phyloP scores from a whole-genome alignment of 768 basidiomycete species.

The Kwoniella newhampshirensis region DNA sequence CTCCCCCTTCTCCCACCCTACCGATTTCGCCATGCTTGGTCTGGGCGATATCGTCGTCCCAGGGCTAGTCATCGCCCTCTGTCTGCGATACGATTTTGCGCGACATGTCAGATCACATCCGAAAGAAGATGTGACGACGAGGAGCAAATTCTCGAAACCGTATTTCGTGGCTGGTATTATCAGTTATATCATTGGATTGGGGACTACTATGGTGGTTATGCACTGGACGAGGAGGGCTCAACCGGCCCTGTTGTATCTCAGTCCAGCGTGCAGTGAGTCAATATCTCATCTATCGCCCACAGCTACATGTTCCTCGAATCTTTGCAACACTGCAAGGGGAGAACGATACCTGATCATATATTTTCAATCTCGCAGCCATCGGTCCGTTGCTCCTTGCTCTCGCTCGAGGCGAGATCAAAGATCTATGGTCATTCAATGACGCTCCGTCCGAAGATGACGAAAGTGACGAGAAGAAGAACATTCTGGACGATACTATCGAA shows the following conservation, averaged over 20 bases:
- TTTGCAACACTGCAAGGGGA: too few relatives aligned
- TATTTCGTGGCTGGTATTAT: slow-evolving; percentile 71
- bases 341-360: too few relatives aligned
- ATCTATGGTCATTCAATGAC: slow-evolving; percentile 74
- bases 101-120: slow-evolving; percentile 26
- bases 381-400: slow-evolving; percentile 65
- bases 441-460: slow-evolving; percentile 48
- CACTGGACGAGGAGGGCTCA: slow-evolving; percentile 73
- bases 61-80: slow-evolving; percentile 70
- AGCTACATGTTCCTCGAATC: too few relatives aligned
- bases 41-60: slow-evolving; percentile 71
- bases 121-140: slow-evolving; percentile 37
- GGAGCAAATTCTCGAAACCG: slow-evolving; percentile 61
- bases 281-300: neutral
- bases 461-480: slow-evolving; percentile 12
- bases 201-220: slow-evolving; percentile 80
- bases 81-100: slow-evolving; percentile 73
- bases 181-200: slow-evolving; percentile 73
- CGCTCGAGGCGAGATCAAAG: slow-evolving; percentile 66
- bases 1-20: slow-evolving; percentile 43
- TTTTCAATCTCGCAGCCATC: slow-evolving; percentile 57
- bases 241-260: slow-evolving; percentile 88
- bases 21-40: slow-evolving; percentile 84
- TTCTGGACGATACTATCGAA: slow-evolving; percentile 39
- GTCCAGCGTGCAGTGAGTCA: slow-evolving; percentile 54